These are phyloP conservation scores for Boletus subparvulus DNA, from an alignment of 768 basidiomycete species.

Conservation along the genomic window DNA sequence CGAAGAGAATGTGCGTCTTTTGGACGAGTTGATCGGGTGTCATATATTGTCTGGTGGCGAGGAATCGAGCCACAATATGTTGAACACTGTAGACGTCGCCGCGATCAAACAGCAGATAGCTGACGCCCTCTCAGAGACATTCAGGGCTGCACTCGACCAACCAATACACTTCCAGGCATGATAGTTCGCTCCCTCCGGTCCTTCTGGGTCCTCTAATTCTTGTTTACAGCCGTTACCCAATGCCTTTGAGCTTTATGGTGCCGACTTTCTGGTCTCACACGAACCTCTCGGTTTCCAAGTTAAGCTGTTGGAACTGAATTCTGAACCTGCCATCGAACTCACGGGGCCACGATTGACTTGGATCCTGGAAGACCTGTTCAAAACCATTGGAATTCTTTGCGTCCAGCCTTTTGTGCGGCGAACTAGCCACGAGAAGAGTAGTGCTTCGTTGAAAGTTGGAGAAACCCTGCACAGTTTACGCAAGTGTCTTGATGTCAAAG, in stretches of 20 bases:
- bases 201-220: neutral
- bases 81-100: constrained; percentile 39
- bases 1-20: constrained; percentile 70
- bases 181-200: neutral
- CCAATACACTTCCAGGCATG: constrained; percentile 83
- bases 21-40: constrained; percentile 77
- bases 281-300: constrained; percentile 47
- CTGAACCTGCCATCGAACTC: constrained; percentile 93
- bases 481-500: constrained; percentile 64
- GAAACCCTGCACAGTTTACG: constrained; percentile 53
- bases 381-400: constrained; percentile 62
- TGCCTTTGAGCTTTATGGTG: constrained; percentile 92
- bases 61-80: constrained; percentile 22
- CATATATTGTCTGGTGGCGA: constrained; percentile 42
- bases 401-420: constrained; percentile 57
- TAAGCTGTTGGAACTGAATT: constrained; percentile 86
- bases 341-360: constrained; percentile 81
- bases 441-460: constrained; percentile 49
- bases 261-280: constrained; percentile 83
- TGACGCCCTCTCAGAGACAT: constrained; percentile 71
- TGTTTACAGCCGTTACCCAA: constrained; percentile 71
- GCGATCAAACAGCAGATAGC: constrained; percentile 62
- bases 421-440: neutral
- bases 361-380: constrained; percentile 81
- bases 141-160: constrained; percentile 80